phyloP scores from a whole-genome alignment of 208 protist species.

The Leishmania lainsoni region DNA sequence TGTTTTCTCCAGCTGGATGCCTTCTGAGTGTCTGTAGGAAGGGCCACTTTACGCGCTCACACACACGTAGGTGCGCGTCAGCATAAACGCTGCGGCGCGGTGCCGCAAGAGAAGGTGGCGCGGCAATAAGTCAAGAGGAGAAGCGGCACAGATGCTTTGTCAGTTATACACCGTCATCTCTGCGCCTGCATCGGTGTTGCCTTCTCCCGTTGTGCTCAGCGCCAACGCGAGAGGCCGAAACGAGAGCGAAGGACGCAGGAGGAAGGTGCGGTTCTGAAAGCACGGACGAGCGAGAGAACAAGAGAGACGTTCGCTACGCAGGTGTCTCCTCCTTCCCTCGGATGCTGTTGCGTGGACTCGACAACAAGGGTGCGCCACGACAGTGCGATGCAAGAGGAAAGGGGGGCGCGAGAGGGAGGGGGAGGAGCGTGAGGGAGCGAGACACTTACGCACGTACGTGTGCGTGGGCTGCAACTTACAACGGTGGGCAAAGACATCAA shows the following conservation, averaged over 20 bases:
- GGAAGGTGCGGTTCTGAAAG: background rate
- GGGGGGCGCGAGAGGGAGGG: background rate
- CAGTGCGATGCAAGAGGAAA: background rate
- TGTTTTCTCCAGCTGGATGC: background rate
- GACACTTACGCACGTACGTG: background rate
- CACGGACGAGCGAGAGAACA: background rate
- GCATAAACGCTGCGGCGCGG: background rate
- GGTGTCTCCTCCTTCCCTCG: background rate
- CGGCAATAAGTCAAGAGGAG: background rate
- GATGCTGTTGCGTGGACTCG: background rate
- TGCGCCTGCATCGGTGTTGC: background rate
- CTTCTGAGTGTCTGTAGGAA: background rate
- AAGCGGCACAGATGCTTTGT: background rate
- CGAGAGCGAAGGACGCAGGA: background rate
- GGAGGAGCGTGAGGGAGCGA: background rate
- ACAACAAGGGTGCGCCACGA: background rate
- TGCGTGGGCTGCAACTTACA: background rate
- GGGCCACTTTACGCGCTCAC: background rate
- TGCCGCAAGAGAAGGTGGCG: background rate
- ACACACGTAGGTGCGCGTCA: background rate
- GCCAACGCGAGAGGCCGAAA: background rate
- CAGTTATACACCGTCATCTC: background rate
- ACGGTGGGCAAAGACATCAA: background rate
- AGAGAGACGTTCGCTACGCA: background rate
- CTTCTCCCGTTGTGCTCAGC: background rate